A percentile compares a stretch with the other conserved stretches of the same genome.
phyloP scores from a whole-genome alignment of 1,284 basidiomycete genomes.

The Ceratobasidium sp. region DNA sequence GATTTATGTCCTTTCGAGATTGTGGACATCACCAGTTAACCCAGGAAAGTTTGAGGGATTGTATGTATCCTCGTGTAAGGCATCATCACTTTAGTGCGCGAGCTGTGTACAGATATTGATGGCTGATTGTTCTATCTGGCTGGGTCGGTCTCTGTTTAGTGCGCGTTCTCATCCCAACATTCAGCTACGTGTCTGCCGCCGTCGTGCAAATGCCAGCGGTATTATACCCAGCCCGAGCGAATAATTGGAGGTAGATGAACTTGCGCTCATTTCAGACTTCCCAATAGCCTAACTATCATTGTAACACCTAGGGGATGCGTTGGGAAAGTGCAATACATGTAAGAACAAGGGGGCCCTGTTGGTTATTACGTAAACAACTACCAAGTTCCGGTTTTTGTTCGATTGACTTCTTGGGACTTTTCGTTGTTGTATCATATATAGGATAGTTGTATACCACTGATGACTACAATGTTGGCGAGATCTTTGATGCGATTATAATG shows the following conservation, averaged over 20 bases:
- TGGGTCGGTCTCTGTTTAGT: conserved; percentile 15
- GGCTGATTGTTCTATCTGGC: neutral
- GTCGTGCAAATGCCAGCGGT: conserved; percentile 25
- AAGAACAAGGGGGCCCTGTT: conserved; percentile 21
- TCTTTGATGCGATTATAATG: neutral
- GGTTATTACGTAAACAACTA: conserved; percentile 18
- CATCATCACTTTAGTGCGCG: neutral
- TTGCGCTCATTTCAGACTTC: neutral
- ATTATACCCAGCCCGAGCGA: conserved; percentile 24
- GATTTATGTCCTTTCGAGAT: conserved; percentile 31
- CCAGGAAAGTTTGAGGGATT: conserved; percentile 26
- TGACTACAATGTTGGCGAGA: neutral
- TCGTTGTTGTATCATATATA: neutral
- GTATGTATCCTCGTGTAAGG: conserved; percentile 4
- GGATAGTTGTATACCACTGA: neutral
- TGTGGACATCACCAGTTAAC: conserved; percentile 29
- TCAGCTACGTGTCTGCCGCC: conserved; percentile 7
- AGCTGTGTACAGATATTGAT: neutral
- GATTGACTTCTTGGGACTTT: neutral
- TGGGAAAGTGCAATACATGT: conserved; percentile 22
- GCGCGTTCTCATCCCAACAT: conserved; percentile 27
- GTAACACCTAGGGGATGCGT: neutral
- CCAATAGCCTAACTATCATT: neutral
- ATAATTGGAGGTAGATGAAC: conserved; percentile 8
- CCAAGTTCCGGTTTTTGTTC: neutral